Base-by-base conservation (phyloP, 1,139 yeast species). In the Yamadazyma sp. region DNA sequence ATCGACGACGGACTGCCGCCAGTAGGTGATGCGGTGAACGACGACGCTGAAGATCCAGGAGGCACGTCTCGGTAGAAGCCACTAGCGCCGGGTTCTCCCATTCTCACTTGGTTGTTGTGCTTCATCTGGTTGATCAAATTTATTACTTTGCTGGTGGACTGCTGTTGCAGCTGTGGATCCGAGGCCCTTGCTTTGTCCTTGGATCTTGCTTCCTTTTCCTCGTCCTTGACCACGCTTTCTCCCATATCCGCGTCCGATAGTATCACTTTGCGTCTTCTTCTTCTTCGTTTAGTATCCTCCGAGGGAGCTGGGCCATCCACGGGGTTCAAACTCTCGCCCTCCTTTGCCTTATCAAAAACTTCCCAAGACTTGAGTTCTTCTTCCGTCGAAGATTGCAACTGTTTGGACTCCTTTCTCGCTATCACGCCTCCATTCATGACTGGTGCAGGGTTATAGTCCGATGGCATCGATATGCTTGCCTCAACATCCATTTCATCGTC, bases 311-410 rank as follows among this genome's bases (percentile, higher is more conserved):
- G 10, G 5, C 18, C 10, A 16, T 46, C 50, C 27, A 30, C 41
- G 17, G 41, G 34, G 5, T 11, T n/a, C 7, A 40, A 30, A n/a
- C 20, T 38, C n/a, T 41, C 48, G 14, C 37, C 45, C n/a, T 38
- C 42, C 26, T 66, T 50, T 1, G 63, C 69, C 36, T 52, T 53
- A 4, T 71, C 73, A 44, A 69, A 70, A 31, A 60, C 40, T 17
- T 61, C 63, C 77, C 77, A 72, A 1, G 76, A 61, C 34, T 54
- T 54, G 5, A 58, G 47, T 43, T 72, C 77, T 18, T 70, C 77
- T 10, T 56, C 48, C 1, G 70, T 57, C 16, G 69, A 49, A 28
- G 51, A 54, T 38, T 61, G 58, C 7, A 53, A 42, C 24, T 59
- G 67, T 15, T 63, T 56, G 17, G 56, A 56, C 43, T 70, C 77